phyloP scores from a whole-genome alignment of 208 protist species.

The Trichomonas vaginalis region DNA sequence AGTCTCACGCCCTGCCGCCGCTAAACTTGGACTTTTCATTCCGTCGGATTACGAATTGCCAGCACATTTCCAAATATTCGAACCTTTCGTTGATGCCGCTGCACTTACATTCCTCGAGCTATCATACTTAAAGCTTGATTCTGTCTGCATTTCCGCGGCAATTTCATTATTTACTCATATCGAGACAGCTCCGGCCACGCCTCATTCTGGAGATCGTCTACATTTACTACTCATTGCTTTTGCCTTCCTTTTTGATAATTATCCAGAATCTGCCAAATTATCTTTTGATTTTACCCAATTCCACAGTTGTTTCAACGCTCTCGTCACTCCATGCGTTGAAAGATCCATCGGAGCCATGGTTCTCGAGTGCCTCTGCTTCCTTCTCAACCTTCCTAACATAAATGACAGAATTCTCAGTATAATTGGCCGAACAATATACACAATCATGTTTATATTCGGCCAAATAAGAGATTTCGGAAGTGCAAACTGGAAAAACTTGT shows the following conservation, averaged over 20 bases:
- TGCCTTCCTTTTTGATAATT: background rate
- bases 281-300: background rate
- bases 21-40: background rate
- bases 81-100: background rate
- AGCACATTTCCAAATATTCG: background rate
- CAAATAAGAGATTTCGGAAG: background rate
- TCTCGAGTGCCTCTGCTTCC: background rate
- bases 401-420: background rate
- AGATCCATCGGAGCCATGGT: background rate
- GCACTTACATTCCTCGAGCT: background rate
- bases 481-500: background rate
- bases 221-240: background rate
- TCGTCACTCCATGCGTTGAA: background rate
- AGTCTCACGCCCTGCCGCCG: background rate
- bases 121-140: background rate
- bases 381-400: background rate
- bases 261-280: background rate
- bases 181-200: background rate
- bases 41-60: background rate
- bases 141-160: background rate
- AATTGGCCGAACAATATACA: background rate
- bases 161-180: background rate
- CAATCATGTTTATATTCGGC: background rate
- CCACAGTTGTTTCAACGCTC: background rate
- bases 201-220: background rate